These are phyloP conservation scores for Trichomonas vaginalis DNA, from an alignment of 208 protist genomes.

Conservation along the genomic window DNA sequence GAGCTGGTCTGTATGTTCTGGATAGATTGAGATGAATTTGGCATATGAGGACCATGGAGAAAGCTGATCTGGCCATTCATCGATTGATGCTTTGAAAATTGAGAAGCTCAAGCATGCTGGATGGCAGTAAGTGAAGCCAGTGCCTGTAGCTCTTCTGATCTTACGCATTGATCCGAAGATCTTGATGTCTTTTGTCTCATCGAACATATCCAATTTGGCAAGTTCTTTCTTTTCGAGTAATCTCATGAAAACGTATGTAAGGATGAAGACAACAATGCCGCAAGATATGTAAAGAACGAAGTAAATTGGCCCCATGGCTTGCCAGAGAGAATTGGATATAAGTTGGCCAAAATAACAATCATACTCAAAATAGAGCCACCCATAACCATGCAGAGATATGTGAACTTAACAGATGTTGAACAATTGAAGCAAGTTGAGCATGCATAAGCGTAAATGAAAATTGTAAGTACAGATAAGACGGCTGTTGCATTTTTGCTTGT, in stretches of 20 bases:
- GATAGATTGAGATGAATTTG: neutral
- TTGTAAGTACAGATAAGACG: neutral
- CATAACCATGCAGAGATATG: neutral
- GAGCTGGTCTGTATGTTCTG: neutral
- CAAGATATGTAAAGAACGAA: neutral
- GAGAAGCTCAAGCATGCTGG: neutral
- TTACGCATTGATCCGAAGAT: neutral
- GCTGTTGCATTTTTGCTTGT: neutral
- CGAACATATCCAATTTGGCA: neutral
- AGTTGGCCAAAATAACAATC: neutral
- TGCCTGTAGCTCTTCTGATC: too few species aligned
- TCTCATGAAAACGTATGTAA: neutral
- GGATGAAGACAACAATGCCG: neutral
- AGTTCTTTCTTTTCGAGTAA: neutral
- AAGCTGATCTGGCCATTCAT: neutral
- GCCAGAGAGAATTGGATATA: neutral
- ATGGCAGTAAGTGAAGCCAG: neutral
- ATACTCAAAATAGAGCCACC: neutral
- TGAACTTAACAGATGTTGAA: neutral
- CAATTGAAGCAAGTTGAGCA: neutral
- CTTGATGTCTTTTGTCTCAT: neutral
- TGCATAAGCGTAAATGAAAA: neutral
- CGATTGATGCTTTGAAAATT: neutral
- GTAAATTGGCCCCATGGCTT: neutral
- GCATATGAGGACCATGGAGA: neutral